These are phyloP conservation scores for Alternaria consortialis DNA, from an alignment of 2,329 filamentous ascomycete genomes.

Conservation along the genomic window DNA sequence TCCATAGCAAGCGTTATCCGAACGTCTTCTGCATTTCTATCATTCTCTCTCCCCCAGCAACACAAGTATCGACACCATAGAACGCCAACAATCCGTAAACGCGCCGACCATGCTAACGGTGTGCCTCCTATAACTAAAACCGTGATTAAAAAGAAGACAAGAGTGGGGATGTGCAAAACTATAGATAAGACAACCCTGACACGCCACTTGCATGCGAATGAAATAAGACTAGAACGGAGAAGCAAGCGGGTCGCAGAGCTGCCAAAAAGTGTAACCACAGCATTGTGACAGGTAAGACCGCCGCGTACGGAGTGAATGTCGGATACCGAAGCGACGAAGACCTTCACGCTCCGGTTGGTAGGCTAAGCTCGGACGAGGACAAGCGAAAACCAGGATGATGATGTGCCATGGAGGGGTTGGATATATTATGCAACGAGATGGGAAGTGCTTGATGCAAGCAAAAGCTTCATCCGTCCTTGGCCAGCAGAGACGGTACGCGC, in stretches of 20 bases:
- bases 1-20: constrained; percentile 6
- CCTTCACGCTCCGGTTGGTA: constrained; percentile 10
- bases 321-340: background rate
- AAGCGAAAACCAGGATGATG: constrained; percentile 29
- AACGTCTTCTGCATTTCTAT: constrained; percentile 8
- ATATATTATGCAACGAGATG: constrained; percentile 46
- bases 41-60: constrained; percentile 7
- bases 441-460: constrained; percentile 36
- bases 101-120: constrained; percentile 16
- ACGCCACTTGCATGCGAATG: constrained; percentile 11
- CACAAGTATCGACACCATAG: constrained; percentile 8
- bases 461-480: constrained; percentile 38
- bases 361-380: constrained; percentile 16
- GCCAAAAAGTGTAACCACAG: background rate
- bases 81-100: constrained; percentile 22
- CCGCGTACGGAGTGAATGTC: background rate
- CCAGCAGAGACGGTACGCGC: constrained; percentile 45
- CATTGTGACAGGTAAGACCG: background rate
- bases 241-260: background rate
- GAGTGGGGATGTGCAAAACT: constrained; percentile 24
- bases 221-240: background rate
- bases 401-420: constrained; percentile 20
- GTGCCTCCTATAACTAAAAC: constrained; percentile 7
- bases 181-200: constrained; percentile 12
- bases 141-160: constrained; percentile 14